A percentile compares a stretch with the other conserved stretches of the same genome.
Conservation (phyloP, 139 green algal genomes). For the Tetratostichococcus sp. region DNA sequence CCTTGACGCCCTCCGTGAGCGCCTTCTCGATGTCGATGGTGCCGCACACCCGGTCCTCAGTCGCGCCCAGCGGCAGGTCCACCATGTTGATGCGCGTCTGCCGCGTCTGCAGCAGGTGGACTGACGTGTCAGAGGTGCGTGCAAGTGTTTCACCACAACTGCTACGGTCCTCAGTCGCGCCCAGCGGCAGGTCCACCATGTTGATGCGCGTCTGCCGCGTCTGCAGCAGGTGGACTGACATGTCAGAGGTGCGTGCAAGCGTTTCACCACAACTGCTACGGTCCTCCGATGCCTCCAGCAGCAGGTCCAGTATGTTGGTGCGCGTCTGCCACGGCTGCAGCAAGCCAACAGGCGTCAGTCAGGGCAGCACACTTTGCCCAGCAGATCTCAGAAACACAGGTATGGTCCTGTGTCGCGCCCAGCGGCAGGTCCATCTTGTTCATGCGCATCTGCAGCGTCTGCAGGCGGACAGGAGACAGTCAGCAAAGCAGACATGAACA, state of each 20-base stretch:
- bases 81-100: conserved; percentile 32
- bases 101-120: not conserved
- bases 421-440: conserved; percentile 70
- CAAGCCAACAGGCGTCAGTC: too few relatives aligned
- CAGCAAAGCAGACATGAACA: too few relatives aligned
- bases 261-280: too few relatives aligned
- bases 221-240: not conserved
- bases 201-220: conserved; percentile 2
- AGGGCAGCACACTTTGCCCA: too few relatives aligned
- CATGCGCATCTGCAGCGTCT: not conserved
- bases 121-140: too few relatives aligned
- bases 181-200: conserved; percentile 76
- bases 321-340: not conserved
- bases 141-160: too few relatives aligned
- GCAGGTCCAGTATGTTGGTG: conserved; percentile 17
- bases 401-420: conserved; percentile 21
- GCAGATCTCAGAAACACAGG: too few relatives aligned
- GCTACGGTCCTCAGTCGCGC: conserved; percentile 69
- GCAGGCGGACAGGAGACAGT: too few relatives aligned
- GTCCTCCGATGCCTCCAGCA: conserved; percentile 79
- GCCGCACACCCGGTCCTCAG: conserved; percentile 81
- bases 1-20: conserved; percentile 66
- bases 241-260: too few relatives aligned
- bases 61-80: conserved; percentile 80
- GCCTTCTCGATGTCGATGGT: conserved; percentile 87